Conservation (phyloP, 164 flowering plant genomes). For the Taxillus chinensis region DNA sequence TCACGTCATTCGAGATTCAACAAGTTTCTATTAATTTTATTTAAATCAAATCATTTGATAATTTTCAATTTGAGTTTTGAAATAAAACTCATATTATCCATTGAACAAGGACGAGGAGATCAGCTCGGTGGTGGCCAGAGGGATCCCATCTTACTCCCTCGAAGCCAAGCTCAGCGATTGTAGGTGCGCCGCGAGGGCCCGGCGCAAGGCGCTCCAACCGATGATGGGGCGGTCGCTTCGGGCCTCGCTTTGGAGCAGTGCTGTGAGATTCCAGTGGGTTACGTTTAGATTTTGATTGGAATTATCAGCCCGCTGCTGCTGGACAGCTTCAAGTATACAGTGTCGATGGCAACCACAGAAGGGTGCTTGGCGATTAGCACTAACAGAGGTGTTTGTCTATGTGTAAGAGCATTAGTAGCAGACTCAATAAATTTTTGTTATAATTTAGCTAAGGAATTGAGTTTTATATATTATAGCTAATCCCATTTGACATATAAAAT, state of each 20-base stretch:
- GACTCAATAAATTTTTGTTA: no score
- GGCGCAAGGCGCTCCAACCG: conserved; percentile 69
- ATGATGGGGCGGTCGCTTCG: conserved; percentile 43
- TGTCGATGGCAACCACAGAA: conserved; percentile 92
- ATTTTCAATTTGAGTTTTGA: no score
- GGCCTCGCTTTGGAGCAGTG: conserved; percentile 81
- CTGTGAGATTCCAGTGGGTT: conserved; percentile 93
- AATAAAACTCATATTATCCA: no score
- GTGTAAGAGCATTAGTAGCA: no score
- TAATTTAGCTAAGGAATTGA: no score
- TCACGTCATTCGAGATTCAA: no score
- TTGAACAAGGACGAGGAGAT: conserved; percentile 71
- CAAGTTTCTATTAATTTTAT: no score
- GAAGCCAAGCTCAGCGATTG: conserved; percentile 81
- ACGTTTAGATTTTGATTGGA: conserved; percentile 92
- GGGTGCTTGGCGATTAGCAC: conserved; percentile 69
- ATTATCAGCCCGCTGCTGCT: conserved; percentile 76
- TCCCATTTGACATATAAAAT: no score
- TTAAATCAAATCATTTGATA: no score
- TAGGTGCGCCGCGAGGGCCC: conserved; percentile 53
- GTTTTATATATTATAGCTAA: no score
- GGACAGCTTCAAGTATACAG: conserved; percentile 52
- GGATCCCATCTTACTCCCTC: conserved; percentile 57
- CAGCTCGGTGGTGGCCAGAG: conserved; percentile 44
- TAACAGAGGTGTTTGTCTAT: no score